Evolutionary conservation across 2,329 filamentous ascomycete species (phyloP), one percentile per base, ranked within the genome.

Genomic region (Gremmenia infestans): DNA sequence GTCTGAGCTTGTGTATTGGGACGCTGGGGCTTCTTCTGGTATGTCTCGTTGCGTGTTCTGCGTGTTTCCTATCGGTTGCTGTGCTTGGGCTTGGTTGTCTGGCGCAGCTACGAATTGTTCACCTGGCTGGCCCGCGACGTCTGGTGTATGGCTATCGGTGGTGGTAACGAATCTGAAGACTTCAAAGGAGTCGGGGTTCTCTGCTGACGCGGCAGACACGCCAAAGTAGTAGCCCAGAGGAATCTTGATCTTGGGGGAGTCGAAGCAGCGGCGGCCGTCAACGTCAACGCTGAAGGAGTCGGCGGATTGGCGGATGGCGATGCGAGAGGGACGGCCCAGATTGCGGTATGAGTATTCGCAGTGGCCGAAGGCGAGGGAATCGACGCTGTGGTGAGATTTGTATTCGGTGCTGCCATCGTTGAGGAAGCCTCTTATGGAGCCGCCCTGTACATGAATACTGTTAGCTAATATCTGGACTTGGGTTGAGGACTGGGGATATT

Each of bases 171-270:
- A 81, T 71, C 93, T 95, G 78, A 92, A 94, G 63, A 96, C 73
- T 73, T 99, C 94, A 67, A 97, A 96, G 5, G 91, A 96, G 74
- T 99, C 94, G 0, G 94, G 91, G 66, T 85, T 92, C 63, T 97
- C 93, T 32, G 90, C 89, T 3, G 90, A 93, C 15, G 90, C 89
- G 43, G 93, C 94, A 12, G 88, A 91, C 64, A 99, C 76, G 65
- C 94, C 94, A 63, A 96, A 89, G 70, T 82, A 81, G 76, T 97
- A 95, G 63, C 89, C 89, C 2, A 80, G 66, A 3, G 93, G 94
- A 23, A 99, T 80, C 59, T 77, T 78, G 67, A 97, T 80, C 77
- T 90, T 88, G 72, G 86, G 76, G 52, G 85, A 93, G 68, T 90
- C 83, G 74, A 99, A 97, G 77, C 94, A 99, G 42, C 82, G 75